These are phyloP conservation scores for Brettanomyces bruxellensis DNA, from an alignment of 805 yeast species.

Conservation along the genomic window DNA sequence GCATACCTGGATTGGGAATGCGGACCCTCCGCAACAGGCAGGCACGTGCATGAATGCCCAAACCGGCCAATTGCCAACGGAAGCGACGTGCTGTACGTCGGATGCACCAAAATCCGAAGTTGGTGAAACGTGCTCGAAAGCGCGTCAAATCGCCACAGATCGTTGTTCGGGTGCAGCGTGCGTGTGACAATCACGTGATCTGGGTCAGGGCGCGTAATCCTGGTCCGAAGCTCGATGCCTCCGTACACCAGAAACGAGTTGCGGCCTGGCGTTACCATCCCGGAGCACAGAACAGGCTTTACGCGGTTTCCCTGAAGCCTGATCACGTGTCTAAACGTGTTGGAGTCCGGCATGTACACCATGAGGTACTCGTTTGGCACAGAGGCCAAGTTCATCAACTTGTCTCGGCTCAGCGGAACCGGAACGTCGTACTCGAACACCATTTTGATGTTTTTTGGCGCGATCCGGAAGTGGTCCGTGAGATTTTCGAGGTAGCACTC, in stretches of 20 bases:
- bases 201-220: conserved; percentile 16
- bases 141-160: conserved; percentile 53
- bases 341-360: conserved; percentile 31
- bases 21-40: background rate
- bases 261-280: conserved; percentile 41
- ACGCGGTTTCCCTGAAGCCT: background rate
- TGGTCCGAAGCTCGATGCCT: conserved; percentile 45
- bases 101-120: conserved; percentile 27
- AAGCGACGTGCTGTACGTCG: conserved; percentile 16
- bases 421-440: conserved; percentile 31
- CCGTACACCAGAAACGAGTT: conserved; percentile 57
- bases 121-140: conserved; percentile 39
- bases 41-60: conserved; percentile 16
- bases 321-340: conserved; percentile 16
- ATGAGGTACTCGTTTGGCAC: conserved; percentile 30
- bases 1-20: background rate
- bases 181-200: conserved; percentile 32
- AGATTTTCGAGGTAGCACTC: conserved; percentile 14
- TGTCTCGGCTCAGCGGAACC: conserved; percentile 32
- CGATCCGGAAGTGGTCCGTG: conserved; percentile 24
- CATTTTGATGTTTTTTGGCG: conserved; percentile 23
- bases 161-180: conserved; percentile 28
- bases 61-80: conserved; percentile 25
- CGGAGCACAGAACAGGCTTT: conserved; percentile 40
- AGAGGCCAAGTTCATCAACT: conserved; percentile 34